phyloP scores from a whole-genome alignment of 805 yeast genomes.

The Pichia occidentalis region DNA sequence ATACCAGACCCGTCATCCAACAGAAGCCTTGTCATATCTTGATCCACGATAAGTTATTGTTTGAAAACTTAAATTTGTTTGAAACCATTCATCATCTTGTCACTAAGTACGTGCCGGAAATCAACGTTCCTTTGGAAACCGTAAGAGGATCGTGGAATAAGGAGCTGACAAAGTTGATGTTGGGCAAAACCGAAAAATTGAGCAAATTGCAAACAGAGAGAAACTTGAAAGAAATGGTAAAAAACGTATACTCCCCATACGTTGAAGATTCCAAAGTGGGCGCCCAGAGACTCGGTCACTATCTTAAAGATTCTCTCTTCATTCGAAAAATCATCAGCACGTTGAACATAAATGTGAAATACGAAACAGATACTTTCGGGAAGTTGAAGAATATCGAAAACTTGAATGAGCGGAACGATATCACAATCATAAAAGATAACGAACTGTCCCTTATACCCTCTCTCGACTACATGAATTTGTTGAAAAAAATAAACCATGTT shows the following conservation, averaged over 20 bases:
- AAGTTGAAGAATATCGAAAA: conserved; percentile 14
- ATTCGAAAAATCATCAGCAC: conserved; percentile 9
- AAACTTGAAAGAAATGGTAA: conserved; percentile 17
- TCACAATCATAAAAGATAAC: conserved; percentile 20
- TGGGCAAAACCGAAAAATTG: neutral
- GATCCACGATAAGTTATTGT: conserved; percentile 24
- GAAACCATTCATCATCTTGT: conserved; percentile 16
- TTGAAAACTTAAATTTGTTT: conserved; percentile 16
- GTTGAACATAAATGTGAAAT: conserved; percentile 5
- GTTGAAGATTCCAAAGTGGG: conserved; percentile 8
- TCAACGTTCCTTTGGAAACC: neutral
- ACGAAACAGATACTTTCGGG: conserved; percentile 9
- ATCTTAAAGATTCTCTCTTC: conserved; percentile 10
- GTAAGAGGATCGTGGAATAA: conserved; percentile 15
- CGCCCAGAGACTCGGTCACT: conserved; percentile 5
- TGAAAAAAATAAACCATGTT: conserved; percentile 6
- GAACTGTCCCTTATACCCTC: conserved; percentile 19
- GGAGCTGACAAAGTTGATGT: conserved; percentile 13
- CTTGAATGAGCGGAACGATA: conserved; percentile 17
- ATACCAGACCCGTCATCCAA: conserved; percentile 13
- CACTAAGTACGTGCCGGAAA: conserved; percentile 3
- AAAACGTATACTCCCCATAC: conserved; percentile 18
- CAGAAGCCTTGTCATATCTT: conserved; percentile 20
- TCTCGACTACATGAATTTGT: conserved; percentile 12
- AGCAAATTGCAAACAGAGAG: conserved; percentile 7